Evolutionary conservation across 352 stramenopile species (phyloP).

Genomic region (Blastocystis sp.): DNA sequence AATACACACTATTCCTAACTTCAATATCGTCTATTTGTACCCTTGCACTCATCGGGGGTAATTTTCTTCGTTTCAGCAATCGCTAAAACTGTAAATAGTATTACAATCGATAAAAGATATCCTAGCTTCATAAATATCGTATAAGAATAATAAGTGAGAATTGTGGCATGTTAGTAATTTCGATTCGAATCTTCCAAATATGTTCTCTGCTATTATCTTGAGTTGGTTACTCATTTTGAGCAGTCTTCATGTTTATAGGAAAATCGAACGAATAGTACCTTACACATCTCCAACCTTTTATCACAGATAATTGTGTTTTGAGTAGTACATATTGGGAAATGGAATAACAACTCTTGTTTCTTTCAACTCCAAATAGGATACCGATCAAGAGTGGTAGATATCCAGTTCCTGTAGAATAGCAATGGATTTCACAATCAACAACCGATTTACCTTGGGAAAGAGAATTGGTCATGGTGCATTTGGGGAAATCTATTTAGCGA

Average conservation of each 20-base stretch:
- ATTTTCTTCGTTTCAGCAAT: neutral
- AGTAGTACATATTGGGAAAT: too few relatives aligned
- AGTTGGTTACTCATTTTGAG: neutral
- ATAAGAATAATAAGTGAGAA: conserved; percentile 23
- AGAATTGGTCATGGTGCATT: conserved; percentile 99
- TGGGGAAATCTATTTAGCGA: conserved; percentile 98
- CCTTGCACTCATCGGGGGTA: conserved; percentile 43
- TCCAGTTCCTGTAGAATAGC: too few relatives aligned
- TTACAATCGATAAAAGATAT: neutral
- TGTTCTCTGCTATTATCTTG: neutral
- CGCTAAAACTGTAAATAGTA: neutral
- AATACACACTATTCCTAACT: conserved; percentile 17
- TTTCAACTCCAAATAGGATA: too few relatives aligned
- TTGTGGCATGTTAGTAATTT: conserved; percentile 2
- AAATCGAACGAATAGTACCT: too few relatives aligned
- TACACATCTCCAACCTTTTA: too few relatives aligned
- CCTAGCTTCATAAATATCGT: neutral
- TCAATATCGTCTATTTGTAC: neutral
- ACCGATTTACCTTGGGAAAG: conserved; percentile 96
- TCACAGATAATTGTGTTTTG: too few relatives aligned
- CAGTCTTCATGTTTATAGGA: neutral
- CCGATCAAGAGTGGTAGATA: too few relatives aligned
- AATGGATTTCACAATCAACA: conserved; percentile 82
- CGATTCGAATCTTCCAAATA: conserved; percentile 50
- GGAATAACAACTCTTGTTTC: too few relatives aligned